Percentiles rank a stretch among this genome's conserved stretches.
These are phyloP conservation scores for Lentinula lateritia DNA, from an alignment of 768 basidiomycete species.

Conservation along the genomic window DNA sequence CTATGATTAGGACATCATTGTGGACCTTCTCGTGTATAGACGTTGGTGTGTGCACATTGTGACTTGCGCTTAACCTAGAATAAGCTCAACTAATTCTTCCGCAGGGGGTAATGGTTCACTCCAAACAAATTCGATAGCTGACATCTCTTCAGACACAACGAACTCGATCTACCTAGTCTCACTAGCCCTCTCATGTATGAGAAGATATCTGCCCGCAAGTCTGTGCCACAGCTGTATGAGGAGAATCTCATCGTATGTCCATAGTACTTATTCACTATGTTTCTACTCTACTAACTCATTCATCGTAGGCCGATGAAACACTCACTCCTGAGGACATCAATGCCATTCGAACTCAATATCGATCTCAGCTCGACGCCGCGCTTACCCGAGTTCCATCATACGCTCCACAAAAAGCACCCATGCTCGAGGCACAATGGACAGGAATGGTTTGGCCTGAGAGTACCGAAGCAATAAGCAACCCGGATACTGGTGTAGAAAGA, in stretches of 20 bases:
- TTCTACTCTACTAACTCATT: background rate
- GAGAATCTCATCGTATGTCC: constrained; percentile 65
- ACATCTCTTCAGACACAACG: constrained; percentile 63
- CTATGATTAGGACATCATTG: constrained; percentile 61
- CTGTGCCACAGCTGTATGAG: constrained; percentile 80
- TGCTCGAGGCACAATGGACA: constrained; percentile 66
- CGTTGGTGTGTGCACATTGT: constrained; percentile 45
- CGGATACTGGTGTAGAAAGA: constrained; percentile 62
- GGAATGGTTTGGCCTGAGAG: constrained; percentile 60
- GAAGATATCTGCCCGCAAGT: constrained; percentile 70
- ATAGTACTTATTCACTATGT: background rate
- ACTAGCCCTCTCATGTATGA: constrained; percentile 92
- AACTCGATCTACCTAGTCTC: constrained; percentile 80
- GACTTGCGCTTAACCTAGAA: background rate
- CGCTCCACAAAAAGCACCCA: constrained; percentile 39
- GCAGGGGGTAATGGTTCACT: constrained; percentile 6
- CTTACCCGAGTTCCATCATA: constrained; percentile 47
- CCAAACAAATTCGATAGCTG: background rate
- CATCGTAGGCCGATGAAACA: constrained; percentile 40
- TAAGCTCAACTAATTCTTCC: background rate
- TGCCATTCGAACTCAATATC: constrained; percentile 51
- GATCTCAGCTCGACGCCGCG: constrained; percentile 55
- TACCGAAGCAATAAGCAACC: constrained; percentile 42
- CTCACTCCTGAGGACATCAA: constrained; percentile 46
- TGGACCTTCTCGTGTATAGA: constrained; percentile 86